Conservation (phyloP, 1,284 basidiomycete genomes). For the Sanghuangporus weigelae region DNA sequence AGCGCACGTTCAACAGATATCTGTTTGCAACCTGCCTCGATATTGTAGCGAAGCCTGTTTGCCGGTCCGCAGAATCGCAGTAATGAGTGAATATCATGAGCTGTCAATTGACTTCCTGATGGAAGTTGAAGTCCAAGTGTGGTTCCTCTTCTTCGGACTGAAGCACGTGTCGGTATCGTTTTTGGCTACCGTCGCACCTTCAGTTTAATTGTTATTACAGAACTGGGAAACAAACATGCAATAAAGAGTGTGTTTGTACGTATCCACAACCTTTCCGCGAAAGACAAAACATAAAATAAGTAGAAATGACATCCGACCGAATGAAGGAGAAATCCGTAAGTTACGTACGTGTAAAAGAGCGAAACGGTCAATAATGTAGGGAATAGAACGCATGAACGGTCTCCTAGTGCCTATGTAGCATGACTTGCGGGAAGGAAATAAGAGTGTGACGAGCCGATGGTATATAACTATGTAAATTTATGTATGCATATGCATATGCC, state of each 20-base stretch:
- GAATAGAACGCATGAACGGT: neutral
- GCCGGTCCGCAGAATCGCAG: neutral
- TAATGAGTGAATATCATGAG: neutral
- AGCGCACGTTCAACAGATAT: slow-evolving; percentile 1
- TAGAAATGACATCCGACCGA: neutral
- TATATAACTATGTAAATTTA: neutral
- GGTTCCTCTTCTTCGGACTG: too few species aligned
- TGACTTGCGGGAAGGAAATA: neutral
- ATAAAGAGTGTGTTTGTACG: neutral
- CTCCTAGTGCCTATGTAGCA: neutral
- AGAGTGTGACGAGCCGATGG: neutral
- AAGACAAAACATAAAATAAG: neutral
- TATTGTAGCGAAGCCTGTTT: neutral
- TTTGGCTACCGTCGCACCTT: neutral
- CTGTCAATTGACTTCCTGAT: neutral
- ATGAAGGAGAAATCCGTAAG: neutral
- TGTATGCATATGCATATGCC: neutral
- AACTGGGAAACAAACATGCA: neutral
- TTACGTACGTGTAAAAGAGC: neutral
- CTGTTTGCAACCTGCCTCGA: neutral
- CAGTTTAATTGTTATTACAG: neutral
- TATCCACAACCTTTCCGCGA: neutral
- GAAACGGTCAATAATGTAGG: neutral
- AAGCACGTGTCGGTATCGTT: too few species aligned
- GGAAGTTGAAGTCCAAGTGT: neutral